A percentile compares a stretch with the other conserved stretches of the same genome.
These are phyloP conservation scores for Mycena polygramma DNA, from an alignment of 768 basidiomycete genomes.

Conservation along the genomic window DNA sequence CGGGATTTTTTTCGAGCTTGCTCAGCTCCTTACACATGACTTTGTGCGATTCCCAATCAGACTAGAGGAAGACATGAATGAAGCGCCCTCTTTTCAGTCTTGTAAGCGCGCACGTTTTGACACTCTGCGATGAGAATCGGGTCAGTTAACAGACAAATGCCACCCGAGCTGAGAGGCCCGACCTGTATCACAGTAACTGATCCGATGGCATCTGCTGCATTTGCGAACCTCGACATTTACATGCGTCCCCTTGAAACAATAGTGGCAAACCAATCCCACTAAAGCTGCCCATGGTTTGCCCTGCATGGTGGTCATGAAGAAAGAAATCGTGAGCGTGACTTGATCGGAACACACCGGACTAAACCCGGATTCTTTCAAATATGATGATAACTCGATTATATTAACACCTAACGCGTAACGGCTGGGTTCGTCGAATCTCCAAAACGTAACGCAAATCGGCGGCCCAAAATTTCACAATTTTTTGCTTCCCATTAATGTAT, in stretches of 20 bases:
- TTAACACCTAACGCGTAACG: too few relatives aligned
- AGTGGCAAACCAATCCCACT: slow-evolving; percentile 24
- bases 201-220: slow-evolving; percentile 28
- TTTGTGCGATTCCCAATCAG: slow-evolving; percentile 24
- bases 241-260: slow-evolving; percentile 25
- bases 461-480: too few relatives aligned
- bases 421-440: too few relatives aligned
- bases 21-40: slow-evolving; percentile 23
- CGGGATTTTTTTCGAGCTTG: slow-evolving; percentile 24
- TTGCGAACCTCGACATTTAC: slow-evolving; percentile 21
- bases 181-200: slow-evolving; percentile 27
- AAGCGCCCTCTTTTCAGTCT: slow-evolving; percentile 17
- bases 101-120: slow-evolving; percentile 27
- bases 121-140: slow-evolving; percentile 28
- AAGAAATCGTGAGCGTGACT: slow-evolving; percentile 26
- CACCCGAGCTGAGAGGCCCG: slow-evolving; percentile 15
- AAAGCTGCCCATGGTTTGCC: slow-evolving; percentile 24
- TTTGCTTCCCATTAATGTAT: too few relatives aligned
- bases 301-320: slow-evolving; percentile 26
- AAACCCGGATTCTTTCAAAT: not conserved
- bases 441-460: too few relatives aligned
- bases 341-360: slow-evolving; percentile 21
- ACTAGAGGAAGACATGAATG: slow-evolving; percentile 25
- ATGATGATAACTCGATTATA: too few relatives aligned
- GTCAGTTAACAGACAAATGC: slow-evolving; percentile 27